A percentile compares a stretch with the other conserved stretches of the same genome.
Conservation (phyloP, 2,329 filamentous ascomycete genomes). For the Trichoderma aggressivum region DNA sequence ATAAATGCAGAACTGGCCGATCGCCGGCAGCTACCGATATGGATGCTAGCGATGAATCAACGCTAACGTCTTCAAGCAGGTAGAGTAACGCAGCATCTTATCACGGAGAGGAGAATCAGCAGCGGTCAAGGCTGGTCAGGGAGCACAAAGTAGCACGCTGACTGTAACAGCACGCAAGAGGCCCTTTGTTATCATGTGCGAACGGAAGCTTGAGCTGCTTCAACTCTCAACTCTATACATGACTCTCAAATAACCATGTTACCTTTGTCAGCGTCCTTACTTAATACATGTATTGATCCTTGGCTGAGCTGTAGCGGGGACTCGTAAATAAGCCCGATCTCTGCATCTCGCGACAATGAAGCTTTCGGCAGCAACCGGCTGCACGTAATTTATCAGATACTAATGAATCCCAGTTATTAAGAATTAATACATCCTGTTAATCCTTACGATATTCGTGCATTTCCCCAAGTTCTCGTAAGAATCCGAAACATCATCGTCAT, state of each 20-base stretch:
- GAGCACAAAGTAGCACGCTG: neutral
- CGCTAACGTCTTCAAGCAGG: constrained; percentile 13
- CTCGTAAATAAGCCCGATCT: neutral
- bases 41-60: neutral
- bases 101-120: neutral
- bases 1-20: neutral
- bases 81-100: neutral
- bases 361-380: neutral
- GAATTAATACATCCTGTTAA: neutral
- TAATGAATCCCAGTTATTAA: neutral
- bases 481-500: neutral
- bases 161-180: neutral
- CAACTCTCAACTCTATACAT: neutral
- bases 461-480: neutral
- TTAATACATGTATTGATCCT: neutral
- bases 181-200: neutral
- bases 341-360: neutral
- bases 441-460: neutral
- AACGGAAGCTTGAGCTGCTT: neutral
- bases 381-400: neutral
- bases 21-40: constrained; percentile 4
- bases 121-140: neutral
- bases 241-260: neutral
- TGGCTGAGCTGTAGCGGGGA: neutral
- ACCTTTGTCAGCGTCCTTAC: neutral